These are phyloP conservation scores for Penicillium sp. DNA, from an alignment of 2,329 filamentous ascomycete genomes.

Conservation along the genomic window DNA sequence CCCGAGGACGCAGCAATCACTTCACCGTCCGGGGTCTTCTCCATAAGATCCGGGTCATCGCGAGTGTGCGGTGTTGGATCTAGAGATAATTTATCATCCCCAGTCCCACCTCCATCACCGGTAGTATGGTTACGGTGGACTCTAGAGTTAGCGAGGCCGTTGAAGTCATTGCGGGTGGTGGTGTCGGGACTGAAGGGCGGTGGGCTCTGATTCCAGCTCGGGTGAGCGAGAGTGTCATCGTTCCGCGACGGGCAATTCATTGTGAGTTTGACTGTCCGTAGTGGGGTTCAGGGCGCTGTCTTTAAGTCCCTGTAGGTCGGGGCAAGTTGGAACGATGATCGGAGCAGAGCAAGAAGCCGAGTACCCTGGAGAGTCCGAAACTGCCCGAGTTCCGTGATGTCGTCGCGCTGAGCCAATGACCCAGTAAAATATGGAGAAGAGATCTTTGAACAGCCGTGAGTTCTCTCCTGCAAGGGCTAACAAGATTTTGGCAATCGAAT, in stretches of 20 bases:
- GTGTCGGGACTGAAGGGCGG: conserved; percentile 53
- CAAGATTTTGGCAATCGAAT: not conserved
- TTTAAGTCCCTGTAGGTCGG: conserved; percentile 6
- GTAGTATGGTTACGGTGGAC: conserved; percentile 42
- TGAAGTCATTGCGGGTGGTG: conserved; percentile 59
- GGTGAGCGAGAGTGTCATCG: conserved; percentile 51
- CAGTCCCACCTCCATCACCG: conserved; percentile 18
- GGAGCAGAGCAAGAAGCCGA: not conserved
- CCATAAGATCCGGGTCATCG: conserved; percentile 20
- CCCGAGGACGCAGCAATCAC: conserved; percentile 28
- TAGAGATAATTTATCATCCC: conserved; percentile 23
- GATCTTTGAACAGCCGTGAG: not conserved
- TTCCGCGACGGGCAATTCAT: conserved; percentile 65
- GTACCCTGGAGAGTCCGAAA: conserved; percentile 20
- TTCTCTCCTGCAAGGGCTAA: not conserved
- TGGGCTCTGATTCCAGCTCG: conserved; percentile 59
- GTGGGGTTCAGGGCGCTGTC: not conserved
- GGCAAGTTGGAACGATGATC: conserved; percentile 2
- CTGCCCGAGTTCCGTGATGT: conserved; percentile 19
- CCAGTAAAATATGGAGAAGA: not conserved
- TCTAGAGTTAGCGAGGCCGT: conserved; percentile 55
- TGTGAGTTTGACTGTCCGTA: conserved; percentile 1
- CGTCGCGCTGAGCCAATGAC: not conserved
- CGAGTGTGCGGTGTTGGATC: conserved; percentile 18
- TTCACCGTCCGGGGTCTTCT: conserved; percentile 25